Evolutionary conservation across 306 rosid species (phyloP).

Genomic region (Pueraria montana): DNA sequence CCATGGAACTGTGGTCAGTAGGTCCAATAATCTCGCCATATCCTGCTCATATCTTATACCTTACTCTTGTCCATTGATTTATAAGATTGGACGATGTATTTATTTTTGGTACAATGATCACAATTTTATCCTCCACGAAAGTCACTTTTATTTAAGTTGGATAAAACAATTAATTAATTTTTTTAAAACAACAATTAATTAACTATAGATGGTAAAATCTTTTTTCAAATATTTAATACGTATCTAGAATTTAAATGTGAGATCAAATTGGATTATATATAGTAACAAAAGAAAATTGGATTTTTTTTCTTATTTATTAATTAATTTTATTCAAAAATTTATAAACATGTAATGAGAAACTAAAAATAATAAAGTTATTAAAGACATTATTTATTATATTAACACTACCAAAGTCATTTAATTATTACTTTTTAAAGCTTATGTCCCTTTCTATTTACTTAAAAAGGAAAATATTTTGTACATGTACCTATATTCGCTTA

Average conservation of each 20-base stretch:
- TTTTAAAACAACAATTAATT: no score
- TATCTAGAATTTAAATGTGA: no score
- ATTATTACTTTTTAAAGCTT: background rate
- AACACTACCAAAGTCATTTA: background rate
- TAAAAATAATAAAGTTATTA: background rate
- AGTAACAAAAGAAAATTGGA: no score
- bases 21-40: background rate
- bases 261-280: background rate
- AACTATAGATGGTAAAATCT: no score
- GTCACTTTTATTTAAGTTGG: background rate
- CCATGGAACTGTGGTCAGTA: background rate
- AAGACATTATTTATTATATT: background rate
- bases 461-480: background rate
- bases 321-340: no score
- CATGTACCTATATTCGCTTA: background rate
- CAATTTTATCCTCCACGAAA: no score
- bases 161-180: no score
- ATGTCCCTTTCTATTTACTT: background rate
- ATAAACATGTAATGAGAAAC: background rate
- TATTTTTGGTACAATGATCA: no score
- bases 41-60: constrained; percentile 32
- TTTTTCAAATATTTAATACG: no score
- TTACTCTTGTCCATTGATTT: background rate
- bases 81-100: background rate
- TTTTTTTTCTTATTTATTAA: background rate